Percentiles rank a stretch among this genome's conserved stretches.
Evolutionary conservation across 2,329 filamentous ascomycete species (phyloP).

Genomic region (Cladosporium sp.): DNA sequence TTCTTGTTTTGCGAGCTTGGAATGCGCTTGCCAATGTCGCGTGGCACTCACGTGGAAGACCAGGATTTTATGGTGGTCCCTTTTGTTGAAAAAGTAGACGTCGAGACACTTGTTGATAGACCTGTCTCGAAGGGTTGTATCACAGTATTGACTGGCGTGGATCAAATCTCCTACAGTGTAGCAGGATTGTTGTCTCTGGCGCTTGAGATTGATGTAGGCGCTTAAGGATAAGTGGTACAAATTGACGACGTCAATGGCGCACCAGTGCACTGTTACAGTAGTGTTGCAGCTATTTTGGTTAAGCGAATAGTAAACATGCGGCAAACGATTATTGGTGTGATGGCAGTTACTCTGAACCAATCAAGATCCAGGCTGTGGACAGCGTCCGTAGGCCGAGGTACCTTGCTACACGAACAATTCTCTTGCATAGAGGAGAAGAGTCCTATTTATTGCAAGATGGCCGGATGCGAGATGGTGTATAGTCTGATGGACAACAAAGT

Average conservation of each 20-base stretch:
- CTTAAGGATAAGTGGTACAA: neutral
- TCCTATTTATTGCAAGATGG: no score
- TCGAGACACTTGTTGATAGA: neutral
- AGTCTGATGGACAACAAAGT: no score
- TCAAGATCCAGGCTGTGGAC: neutral
- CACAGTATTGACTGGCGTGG: neutral
- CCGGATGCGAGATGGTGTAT: no score
- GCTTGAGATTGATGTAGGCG: neutral
- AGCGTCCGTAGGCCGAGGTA: no score
- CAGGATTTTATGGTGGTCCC: neutral
- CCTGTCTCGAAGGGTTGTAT: neutral
- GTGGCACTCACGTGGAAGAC: constrained; percentile 1
- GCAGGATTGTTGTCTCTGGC: neutral
- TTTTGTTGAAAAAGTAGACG: neutral
- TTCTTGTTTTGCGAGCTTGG: constrained; percentile 7
- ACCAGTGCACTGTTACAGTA: neutral
- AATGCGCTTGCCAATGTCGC: constrained; percentile 3
- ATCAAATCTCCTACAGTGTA: neutral
- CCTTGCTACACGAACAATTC: no score
- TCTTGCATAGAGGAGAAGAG: no score
- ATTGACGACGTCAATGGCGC: constrained; percentile 11
- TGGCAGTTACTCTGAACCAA: neutral
- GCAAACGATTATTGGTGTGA: neutral
- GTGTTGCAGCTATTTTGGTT: neutral
- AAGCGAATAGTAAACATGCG: neutral